Conservation (phyloP, 345 rosid species). For the Arabis hirsuta region DNA sequence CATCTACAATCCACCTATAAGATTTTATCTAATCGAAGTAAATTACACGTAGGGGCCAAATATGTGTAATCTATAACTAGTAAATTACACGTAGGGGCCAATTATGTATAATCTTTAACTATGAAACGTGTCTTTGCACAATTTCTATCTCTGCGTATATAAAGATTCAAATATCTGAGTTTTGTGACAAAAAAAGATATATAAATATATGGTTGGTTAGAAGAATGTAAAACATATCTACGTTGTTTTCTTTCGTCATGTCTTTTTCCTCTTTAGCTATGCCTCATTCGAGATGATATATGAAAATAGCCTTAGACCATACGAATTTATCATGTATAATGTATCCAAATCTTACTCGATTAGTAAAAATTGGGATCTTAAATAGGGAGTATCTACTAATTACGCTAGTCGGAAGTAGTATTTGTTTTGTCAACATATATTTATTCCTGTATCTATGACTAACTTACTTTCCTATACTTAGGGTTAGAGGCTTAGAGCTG, state of each 20-base stretch:
- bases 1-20: slow-evolving; percentile 21
- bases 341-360: not conserved
- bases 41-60: not conserved
- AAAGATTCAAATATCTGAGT: not conserved
- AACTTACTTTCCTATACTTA: too few species aligned
- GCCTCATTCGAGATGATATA: not conserved
- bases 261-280: slow-evolving; percentile 10
- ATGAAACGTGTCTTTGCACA: slow-evolving; percentile 29
- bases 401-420: not conserved
- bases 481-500: too few species aligned
- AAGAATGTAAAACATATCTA: slow-evolving; percentile 9
- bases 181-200: not conserved
- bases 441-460: too few species aligned
- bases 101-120: not conserved
- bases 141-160: not conserved
- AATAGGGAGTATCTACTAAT: not conserved
- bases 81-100: not conserved
- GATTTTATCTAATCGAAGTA: not conserved
- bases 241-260: slow-evolving; percentile 7
- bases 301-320: not conserved
- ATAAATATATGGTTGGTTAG: slow-evolving; percentile 33
- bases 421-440: not conserved
- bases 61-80: too few species aligned
- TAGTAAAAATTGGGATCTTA: not conserved
- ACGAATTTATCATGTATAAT: slow-evolving; percentile 18